phyloP scores from a whole-genome alignment of 106 monocot genomes.

The Triglochin maritima region DNA sequence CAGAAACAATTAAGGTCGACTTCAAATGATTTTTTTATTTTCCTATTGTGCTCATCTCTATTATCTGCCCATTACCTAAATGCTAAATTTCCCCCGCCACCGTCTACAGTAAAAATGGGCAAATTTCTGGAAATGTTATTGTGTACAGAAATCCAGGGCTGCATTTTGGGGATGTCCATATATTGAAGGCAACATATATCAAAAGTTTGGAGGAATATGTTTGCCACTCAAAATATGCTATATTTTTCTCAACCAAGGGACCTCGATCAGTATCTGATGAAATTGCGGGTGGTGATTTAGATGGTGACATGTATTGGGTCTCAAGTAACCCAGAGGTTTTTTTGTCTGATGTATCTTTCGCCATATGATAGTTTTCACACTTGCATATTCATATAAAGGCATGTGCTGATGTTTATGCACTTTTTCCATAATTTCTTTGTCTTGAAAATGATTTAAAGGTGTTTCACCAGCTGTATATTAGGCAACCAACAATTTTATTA shows the following conservation, averaged over 20 bases:
- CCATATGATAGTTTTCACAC: too few relatives aligned
- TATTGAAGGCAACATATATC: conserved; percentile 42
- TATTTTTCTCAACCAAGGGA: conserved; percentile 56
- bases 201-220: conserved; percentile 38
- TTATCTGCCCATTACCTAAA: too few relatives aligned
- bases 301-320: conserved; percentile 82
- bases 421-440: too few relatives aligned
- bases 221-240: conserved; percentile 61
- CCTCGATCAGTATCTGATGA: conserved; percentile 65
- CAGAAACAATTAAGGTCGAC: too few relatives aligned
- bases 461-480: too few relatives aligned
- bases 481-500: too few relatives aligned
- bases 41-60: too few relatives aligned
- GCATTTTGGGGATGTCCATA: conserved; percentile 75
- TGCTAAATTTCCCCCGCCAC: not conserved
- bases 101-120: conserved; percentile 49
- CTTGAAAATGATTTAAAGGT: too few relatives aligned
- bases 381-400: not conserved
- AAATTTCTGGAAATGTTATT: conserved; percentile 65
- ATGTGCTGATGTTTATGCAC: too few relatives aligned
- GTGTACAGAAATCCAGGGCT: conserved; percentile 69
- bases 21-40: too few relatives aligned
- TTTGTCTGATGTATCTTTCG: not conserved
- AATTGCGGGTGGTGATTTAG: conserved; percentile 73
- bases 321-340: conserved; percentile 55